These are phyloP conservation scores for Lanmaoa pseudosensibilis DNA, from an alignment of 768 basidiomycete species.

Conservation along the genomic window DNA sequence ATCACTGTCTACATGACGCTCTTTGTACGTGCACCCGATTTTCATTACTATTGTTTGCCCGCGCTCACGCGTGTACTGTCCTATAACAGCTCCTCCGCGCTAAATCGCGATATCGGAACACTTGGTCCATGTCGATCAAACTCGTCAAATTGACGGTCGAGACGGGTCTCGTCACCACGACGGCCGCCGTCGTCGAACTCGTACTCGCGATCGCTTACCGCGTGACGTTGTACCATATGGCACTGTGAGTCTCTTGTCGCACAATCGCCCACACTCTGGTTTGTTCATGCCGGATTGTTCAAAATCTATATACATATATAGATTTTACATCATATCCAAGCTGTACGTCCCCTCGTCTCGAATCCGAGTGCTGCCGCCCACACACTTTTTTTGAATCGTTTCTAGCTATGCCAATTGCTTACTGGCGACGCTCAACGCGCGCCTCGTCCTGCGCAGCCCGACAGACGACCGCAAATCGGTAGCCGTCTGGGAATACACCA, in stretches of 20 bases:
- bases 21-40: not conserved
- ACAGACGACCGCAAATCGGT: not conserved
- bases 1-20: slow-evolving; percentile 13
- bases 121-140: not conserved
- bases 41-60: too few species aligned
- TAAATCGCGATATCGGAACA: not conserved
- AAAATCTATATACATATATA: too few species aligned
- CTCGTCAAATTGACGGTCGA: slow-evolving; percentile 11
- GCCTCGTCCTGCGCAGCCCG: not conserved
- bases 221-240: slow-evolving; percentile 8
- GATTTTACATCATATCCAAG: not conserved
- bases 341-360: not conserved
- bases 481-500: not conserved
- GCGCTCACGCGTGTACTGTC: not conserved
- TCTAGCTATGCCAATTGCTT: slow-evolving; percentile 18
- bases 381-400: too few species aligned
- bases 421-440: slow-evolving; percentile 6
- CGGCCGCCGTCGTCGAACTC: slow-evolving; percentile 5
- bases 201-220: slow-evolving; percentile 6
- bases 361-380: not conserved
- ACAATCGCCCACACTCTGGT: not conserved
- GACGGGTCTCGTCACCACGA: slow-evolving; percentile 12
- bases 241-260: not conserved
- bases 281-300: not conserved
- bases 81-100: slow-evolving; percentile 2